phyloP scores from a whole-genome alignment of 306 rosid genomes.

The Cicer bijugum region DNA sequence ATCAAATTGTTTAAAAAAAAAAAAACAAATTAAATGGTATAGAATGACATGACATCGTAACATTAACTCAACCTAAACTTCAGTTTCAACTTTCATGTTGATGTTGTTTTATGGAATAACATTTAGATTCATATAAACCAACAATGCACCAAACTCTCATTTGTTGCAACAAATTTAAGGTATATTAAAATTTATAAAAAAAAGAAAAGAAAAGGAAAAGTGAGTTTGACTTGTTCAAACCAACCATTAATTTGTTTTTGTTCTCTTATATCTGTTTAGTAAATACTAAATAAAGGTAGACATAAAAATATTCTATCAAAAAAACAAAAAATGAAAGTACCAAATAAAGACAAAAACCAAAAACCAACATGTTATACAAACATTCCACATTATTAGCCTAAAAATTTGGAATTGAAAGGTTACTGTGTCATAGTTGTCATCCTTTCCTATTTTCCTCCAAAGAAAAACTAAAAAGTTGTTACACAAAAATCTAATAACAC shows the following conservation, averaged over 20 bases:
- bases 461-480: constrained; percentile 12
- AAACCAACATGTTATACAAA: neutral
- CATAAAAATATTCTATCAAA: neutral
- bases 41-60: neutral
- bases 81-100: neutral
- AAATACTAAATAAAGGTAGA: constrained; percentile 43
- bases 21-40: neutral
- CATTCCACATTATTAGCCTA: constrained; percentile 41
- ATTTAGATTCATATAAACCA: neutral
- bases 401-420: constrained; percentile 36
- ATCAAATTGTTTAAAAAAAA: neutral
- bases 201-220: neutral
- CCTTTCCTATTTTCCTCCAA: constrained; percentile 38
- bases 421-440: constrained; percentile 15
- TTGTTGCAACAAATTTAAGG: constrained; percentile 3
- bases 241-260: constrained; percentile 16
- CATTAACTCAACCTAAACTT: neutral
- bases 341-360: constrained; percentile 14
- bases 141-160: neutral
- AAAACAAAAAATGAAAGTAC: constrained; percentile 5
- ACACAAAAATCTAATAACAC: constrained; percentile 42
- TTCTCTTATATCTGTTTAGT: neutral
- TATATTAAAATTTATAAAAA: neutral
- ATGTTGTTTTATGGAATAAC: neutral
- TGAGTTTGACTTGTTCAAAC: constrained; percentile 54